Evolutionary conservation across 1,284 basidiomycete species (phyloP).

Genomic region (Leccinum angustisporum): DNA sequence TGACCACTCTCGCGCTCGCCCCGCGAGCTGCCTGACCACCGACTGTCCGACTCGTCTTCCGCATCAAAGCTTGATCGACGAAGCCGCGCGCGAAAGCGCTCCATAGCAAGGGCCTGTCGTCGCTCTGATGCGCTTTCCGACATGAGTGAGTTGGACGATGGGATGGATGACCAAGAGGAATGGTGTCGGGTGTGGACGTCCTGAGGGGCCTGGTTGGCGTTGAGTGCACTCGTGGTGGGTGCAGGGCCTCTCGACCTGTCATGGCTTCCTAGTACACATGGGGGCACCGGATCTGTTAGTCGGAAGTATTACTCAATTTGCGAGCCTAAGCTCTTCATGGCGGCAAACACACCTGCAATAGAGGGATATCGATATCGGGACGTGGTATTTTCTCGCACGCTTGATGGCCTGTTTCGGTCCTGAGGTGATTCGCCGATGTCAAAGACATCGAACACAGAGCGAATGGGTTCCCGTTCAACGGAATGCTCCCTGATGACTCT

Average conservation of each 20-base stretch:
- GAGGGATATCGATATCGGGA: slow-evolving; percentile 14
- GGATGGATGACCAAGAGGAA: slow-evolving; percentile 30
- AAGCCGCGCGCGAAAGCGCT: slow-evolving; percentile 27
- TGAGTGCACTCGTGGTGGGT: slow-evolving; percentile 11
- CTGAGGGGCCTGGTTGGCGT: slow-evolving; percentile 14
- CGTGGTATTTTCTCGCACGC: slow-evolving; percentile 10
- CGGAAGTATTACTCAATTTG: slow-evolving; percentile 6
- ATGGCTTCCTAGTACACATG: slow-evolving; percentile 16
- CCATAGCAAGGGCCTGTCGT: slow-evolving; percentile 34
- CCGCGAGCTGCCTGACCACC: slow-evolving; percentile 24
- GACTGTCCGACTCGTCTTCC: slow-evolving; percentile 29
- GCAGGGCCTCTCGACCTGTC: slow-evolving; percentile 19
- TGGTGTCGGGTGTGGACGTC: slow-evolving; percentile 24
- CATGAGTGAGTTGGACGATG: slow-evolving; percentile 43
- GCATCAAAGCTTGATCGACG: slow-evolving; percentile 27
- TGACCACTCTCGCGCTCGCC: slow-evolving; percentile 18
- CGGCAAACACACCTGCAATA: slow-evolving; percentile 17
- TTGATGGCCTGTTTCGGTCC: slow-evolving; percentile 16
- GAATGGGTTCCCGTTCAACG: slow-evolving; percentile 24
- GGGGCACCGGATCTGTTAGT: slow-evolving; percentile 16
- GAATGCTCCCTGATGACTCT: slow-evolving; percentile 26
- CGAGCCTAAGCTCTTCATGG: background rate
- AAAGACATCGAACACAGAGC: slow-evolving; percentile 32
- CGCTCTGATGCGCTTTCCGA: slow-evolving; percentile 44
- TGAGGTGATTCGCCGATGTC: slow-evolving; percentile 23